These are phyloP conservation scores for Betula pendula DNA, from an alignment of 306 rosid species.

Conservation along the genomic window DNA sequence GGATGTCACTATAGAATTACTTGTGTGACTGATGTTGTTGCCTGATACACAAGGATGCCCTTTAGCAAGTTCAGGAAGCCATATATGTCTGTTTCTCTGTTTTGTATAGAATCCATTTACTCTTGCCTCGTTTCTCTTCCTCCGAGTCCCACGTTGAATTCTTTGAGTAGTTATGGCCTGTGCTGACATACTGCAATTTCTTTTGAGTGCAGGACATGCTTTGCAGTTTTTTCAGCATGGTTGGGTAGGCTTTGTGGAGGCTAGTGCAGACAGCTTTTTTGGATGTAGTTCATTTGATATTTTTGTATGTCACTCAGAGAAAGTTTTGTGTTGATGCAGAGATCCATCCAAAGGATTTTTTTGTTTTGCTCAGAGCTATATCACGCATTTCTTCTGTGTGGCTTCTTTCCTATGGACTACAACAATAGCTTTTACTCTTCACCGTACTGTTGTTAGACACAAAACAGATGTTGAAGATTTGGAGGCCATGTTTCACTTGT, in stretches of 20 bases:
- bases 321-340: slow-evolving; percentile 48
- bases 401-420: slow-evolving; percentile 99
- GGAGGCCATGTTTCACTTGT: slow-evolving; percentile 96
- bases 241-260: slow-evolving; percentile 62
- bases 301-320: slow-evolving; percentile 25
- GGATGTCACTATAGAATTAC: too few species aligned
- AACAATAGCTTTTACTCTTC: slow-evolving; percentile 93
- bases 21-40: too few species aligned
- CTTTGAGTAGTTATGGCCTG: background rate
- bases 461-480: slow-evolving; percentile 96
- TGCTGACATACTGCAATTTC: slow-evolving; percentile 38
- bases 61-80: too few species aligned
- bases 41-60: too few species aligned
- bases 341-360: slow-evolving; percentile 88
- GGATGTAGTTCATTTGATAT: slow-evolving; percentile 26
- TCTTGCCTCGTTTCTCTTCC: slow-evolving; percentile 16
- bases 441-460: slow-evolving; percentile 92
- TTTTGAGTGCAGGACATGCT: slow-evolving; percentile 80
- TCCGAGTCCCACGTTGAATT: slow-evolving; percentile 13
- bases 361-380: slow-evolving; percentile 88
- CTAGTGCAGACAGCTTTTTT: slow-evolving; percentile 18
- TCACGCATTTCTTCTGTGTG: slow-evolving; percentile 93
- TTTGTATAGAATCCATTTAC: slow-evolving; percentile 13
- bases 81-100: background rate
- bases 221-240: slow-evolving; percentile 95